These are phyloP conservation scores for Colletotrichum sp. DNA, from an alignment of 2,329 filamentous ascomycete species.

Conservation along the genomic window DNA sequence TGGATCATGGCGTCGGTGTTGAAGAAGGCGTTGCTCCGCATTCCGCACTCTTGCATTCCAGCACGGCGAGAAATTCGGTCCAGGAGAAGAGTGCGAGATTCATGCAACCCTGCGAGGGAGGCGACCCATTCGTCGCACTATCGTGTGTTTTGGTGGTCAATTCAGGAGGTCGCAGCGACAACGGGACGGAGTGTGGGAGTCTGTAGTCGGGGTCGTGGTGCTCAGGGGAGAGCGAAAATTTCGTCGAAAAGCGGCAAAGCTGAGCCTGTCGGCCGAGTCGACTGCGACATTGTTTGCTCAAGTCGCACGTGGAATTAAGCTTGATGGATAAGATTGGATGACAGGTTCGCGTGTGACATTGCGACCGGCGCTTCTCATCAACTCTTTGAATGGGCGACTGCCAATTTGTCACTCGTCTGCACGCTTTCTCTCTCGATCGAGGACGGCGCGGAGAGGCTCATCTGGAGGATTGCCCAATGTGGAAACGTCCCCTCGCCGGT, in stretches of 20 bases:
- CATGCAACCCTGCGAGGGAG: slow-evolving; percentile 2
- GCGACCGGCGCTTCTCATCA: neutral
- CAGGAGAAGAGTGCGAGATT: neutral
- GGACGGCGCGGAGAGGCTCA: neutral
- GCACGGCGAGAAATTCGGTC: neutral
- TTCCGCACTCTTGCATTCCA: neutral
- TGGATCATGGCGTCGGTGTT: slow-evolving; percentile 1
- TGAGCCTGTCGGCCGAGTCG: neutral
- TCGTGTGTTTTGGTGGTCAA: neutral
- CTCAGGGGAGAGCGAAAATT: neutral
- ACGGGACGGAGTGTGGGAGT: neutral
- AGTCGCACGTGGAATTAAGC: slow-evolving; percentile 18
- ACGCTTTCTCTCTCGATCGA: neutral
- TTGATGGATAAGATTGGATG: slow-evolving; percentile 19
- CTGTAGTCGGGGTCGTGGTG: neutral
- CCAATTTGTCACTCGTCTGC: neutral
- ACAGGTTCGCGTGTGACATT: slow-evolving; percentile 15
- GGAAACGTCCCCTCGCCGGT: neutral
- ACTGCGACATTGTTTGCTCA: neutral
- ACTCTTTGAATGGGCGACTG: neutral
- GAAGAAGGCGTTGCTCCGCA: neutral
- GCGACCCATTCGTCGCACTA: neutral
- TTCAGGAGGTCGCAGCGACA: neutral
- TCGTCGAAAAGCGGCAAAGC: neutral
- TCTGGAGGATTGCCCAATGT: neutral